Base-by-base conservation (phyloP, 2,329 filamentous ascomycete genomes). In the Xylaria polymorpha region DNA sequence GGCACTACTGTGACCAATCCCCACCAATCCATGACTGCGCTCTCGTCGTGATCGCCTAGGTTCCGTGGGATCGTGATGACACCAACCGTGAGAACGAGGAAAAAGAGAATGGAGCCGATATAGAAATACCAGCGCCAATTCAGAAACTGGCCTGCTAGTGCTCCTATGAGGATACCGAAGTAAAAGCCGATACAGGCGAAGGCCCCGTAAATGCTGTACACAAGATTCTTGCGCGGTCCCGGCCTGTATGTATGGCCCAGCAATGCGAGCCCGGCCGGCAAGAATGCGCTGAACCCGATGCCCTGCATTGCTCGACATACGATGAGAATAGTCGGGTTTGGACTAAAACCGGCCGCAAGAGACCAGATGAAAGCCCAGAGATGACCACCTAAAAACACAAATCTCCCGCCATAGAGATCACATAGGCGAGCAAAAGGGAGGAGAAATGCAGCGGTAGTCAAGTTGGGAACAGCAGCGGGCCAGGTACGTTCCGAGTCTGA, bases 271-370 rank as follows among this genome's bases (percentile, higher is more conserved):
- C 90, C 87, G 0, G 89, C 88, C 0, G 91, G 91, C 15, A 94
- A 79, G 69, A 92, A 93, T 0, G 92, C 91, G 0, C 92, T 91
- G 1, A 91, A 86, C 0, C 91, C 92, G 10, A 95, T 80, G 0
- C 92, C 92, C 78, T 94, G 91, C 51, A 94, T 81, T 9, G 92
- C 92, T 61, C 92, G 90, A 76, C 90, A 92, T 64, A 91, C 83
- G 72, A 93, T 91, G 70, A 94, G 83, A 89, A 94, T 92, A 60
- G 88, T 78, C 68, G 90, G 86, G 79, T 87, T 90, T 63, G 83
- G 81, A 67, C 89, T 90, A 80, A 94, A 93, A 12, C 92, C 92
- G 18, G 86, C 87, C 63, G 93, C 81, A 62, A 94, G 80, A 10
- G 88, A 90, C 88, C 92, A 94, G 44, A 90, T 71, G 8, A 88